Percentiles rank a stretch among this genome's conserved stretches.
phyloP scores from a whole-genome alignment of 768 basidiomycete genomes.

The Kwoniella heveanensis region DNA sequence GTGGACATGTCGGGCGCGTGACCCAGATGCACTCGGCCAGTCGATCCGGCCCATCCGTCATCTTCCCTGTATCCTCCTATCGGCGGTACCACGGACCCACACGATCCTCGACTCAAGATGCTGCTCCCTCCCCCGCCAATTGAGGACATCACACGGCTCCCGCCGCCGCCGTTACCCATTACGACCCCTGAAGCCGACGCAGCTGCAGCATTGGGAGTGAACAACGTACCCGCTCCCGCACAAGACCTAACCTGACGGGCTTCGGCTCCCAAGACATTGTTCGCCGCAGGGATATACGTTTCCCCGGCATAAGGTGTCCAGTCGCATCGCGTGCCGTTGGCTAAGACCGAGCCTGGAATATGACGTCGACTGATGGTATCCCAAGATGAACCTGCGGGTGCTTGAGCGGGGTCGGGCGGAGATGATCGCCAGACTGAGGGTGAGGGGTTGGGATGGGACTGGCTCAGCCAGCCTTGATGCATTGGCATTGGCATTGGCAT shows the following conservation, averaged over 20 bases:
- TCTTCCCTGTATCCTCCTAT: conserved; percentile 16
- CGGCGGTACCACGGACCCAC: background rate
- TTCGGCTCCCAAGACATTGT: background rate
- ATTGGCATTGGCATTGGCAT: too few species aligned
- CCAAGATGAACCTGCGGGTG: background rate
- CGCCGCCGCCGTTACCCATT: too few species aligned
- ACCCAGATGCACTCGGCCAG: conserved; percentile 30
- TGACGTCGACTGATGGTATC: background rate
- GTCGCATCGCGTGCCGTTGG: conserved; percentile 40
- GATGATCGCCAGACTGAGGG: conserved; percentile 1
- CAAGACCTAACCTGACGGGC: background rate
- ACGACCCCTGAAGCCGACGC: conserved; percentile 1
- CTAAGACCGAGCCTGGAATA: conserved; percentile 14
- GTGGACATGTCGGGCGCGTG: conserved; percentile 37
- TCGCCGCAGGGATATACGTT: conserved; percentile 28
- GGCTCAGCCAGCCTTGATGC: conserved; percentile 14
- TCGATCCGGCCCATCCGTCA: conserved; percentile 43
- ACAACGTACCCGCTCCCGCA: background rate
- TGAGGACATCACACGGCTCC: too few species aligned
- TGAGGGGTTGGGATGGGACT: background rate
- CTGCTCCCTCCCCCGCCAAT: conserved; percentile 10
- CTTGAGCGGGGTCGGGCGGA: conserved; percentile 1
- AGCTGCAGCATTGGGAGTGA: background rate
- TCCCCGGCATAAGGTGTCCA: conserved; percentile 40
- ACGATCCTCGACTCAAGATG: conserved; percentile 4